Base-by-base conservation (phyloP, 768 basidiomycete species). In the Agrocybe chaxingu region DNA sequence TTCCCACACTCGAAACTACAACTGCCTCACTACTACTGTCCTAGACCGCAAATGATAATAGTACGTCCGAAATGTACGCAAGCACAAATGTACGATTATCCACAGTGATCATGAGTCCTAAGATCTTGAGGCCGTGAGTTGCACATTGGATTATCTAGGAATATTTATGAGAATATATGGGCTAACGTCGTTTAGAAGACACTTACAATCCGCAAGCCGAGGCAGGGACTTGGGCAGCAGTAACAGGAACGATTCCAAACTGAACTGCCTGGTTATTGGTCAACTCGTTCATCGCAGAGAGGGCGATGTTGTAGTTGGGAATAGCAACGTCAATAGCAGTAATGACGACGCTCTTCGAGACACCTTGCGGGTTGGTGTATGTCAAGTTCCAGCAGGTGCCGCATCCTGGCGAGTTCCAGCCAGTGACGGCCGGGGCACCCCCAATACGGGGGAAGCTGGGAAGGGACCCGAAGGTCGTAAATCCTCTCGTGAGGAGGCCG, bases 401-500 rank as follows among this genome's bases (percentile, higher is more conserved):
- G 56, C 84, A 87, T 39, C 70, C 66, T 1, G 62, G 52, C 1
- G 81, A 84, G 60, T 80, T 72, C 65, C 67, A 85, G 24, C 74
- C 76, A 5, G 62, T 63, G 49, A 86, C 68, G 34, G 73, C 79
- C 11, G 71, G 67, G 0, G 73, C 78, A 1, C 78, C 84, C 30
- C 81, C 83, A 57, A 87, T 80, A 62, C 70, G 61, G 0, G 84
- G 82, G 70, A 83, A 87, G 41, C 65, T 66, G 2, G 84, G 82
- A 29, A 87, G 63, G 34, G 68, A 66, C 10, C 68, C 71, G 45
- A 84, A 79, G 34, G 74, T 82, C 3, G 65, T 71, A 65, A 70
- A 84, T 3, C 66, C 67, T 13, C 64, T 66, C 2, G 72, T 70
- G 9, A 73, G 32, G 16, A 86, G 67, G 10, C 83, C 83, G 48